A percentile compares a stretch with the other conserved stretches of the same genome.
Conservation (phyloP, 2,329 filamentous ascomycete species). For the Ophiocordyceps polyrhachis-furcata region DNA sequence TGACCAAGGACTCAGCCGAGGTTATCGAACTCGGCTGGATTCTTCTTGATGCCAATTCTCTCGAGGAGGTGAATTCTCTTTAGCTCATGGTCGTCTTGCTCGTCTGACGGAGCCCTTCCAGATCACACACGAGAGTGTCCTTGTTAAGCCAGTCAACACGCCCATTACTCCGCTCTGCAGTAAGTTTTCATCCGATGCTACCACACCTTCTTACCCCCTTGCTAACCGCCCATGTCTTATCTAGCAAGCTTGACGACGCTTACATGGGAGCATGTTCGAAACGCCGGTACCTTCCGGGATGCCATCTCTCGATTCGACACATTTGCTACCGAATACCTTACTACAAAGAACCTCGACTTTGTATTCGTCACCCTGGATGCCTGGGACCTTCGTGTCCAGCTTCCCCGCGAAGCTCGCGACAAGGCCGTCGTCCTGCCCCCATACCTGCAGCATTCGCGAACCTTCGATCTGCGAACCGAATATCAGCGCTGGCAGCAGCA, state of each 20-base stretch:
- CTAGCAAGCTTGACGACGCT: conserved; percentile 89
- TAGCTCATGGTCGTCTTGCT: background rate
- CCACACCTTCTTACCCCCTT: background rate
- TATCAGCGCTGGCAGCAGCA: conserved; percentile 98
- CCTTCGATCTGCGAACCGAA: conserved; percentile 90
- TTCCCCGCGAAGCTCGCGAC: conserved; percentile 92
- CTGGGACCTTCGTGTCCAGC: conserved; percentile 94
- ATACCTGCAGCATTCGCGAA: conserved; percentile 93
- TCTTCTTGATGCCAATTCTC: conserved; percentile 73
- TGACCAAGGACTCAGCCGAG: conserved; percentile 97
- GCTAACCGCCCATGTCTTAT: conserved; percentile 3
- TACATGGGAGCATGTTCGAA: conserved; percentile 97
- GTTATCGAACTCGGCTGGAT: conserved; percentile 99
- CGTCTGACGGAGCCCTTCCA: conserved; percentile 18
- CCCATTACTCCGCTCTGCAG: conserved; percentile 97
- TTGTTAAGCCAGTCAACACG: conserved; percentile 97
- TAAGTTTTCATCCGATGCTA: conserved; percentile 31
- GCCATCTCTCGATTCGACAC: conserved; percentile 88
- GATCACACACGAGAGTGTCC: conserved; percentile 87
- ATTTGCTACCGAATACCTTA: conserved; percentile 82
- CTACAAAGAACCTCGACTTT: conserved; percentile 84
- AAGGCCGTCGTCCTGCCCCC: conserved; percentile 93
- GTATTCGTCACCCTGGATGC: conserved; percentile 97
- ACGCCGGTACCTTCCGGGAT: conserved; percentile 91
- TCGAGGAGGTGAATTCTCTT: conserved; percentile 59